Evolutionary conservation across 2,329 filamentous ascomycete genomes (phyloP), one percentile per base, ranked within the genome.

Genomic region (Phialemonium atrogriseum): DNA sequence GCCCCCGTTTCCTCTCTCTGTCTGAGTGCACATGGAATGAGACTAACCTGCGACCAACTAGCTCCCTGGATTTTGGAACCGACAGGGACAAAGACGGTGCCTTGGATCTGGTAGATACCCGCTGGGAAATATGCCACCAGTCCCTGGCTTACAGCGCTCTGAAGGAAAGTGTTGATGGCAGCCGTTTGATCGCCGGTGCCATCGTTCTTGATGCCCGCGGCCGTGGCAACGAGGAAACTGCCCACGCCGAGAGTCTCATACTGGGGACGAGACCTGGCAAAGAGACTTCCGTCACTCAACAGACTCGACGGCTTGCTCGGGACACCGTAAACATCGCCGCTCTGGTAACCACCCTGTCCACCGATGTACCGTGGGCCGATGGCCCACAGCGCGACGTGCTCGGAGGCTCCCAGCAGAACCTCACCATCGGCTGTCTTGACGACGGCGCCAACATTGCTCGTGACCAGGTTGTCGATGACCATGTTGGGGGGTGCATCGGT

Each of bases 21-120:
- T n/a, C n/a, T n/a, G n/a, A n/a, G n/a, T n/a, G n/a, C n/a, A n/a
- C n/a, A n/a, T n/a, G n/a, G n/a, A n/a, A n/a, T n/a, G n/a, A 24
- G 11, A 24, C n/a, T 20, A 13, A 30, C 22, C 19, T 41, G 58
- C 7, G 80, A 75, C 78, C 79, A 85, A 41, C 80, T 69, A 42
- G 84, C 74, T 38, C 80, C 80, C 12, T 70, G 70, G 38, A 84
- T 80, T 48, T 70, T 73, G 50, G 80, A 72, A 33, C 75, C 68
- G 45, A 69, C 70, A 0, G 72, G 72, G 8, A 77, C 56, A 8
- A 57, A 52, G 20, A 74, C 42, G 1, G 47, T 52, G 5, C 30
- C 13, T 1, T 21, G 28, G 7, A 50, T 41, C 2, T 7, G 6
- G 20, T 53, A 54, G 12, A 51, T 37, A 2, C 48, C 48, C 2